Evolutionary conservation across 495 filamentous ascomycete species (phyloP), one percentile per base, ranked within the genome.

Genomic region (Neurospora cerealis): DNA sequence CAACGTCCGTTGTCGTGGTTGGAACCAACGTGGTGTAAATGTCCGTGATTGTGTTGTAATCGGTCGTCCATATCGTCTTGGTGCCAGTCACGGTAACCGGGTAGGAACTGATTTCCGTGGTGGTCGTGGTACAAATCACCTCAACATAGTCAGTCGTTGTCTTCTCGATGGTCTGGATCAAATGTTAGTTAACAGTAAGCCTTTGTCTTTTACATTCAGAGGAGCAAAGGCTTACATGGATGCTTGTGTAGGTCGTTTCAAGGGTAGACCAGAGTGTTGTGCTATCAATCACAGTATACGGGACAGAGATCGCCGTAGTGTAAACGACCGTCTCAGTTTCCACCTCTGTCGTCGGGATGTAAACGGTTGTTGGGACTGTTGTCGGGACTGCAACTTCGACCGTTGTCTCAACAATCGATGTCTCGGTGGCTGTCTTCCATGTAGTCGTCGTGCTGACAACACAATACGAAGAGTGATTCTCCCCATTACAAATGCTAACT

Each of bases 11-110:
- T 1, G 75, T 78, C 8, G 79, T 78, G 44, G 73, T 78, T 21
- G 79, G 77, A 60, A 73, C 72, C 24, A 76, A 78, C 32, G 80
- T 77, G 10, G 78, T 81, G n/a, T 76, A 80, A 66, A 76, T 81
- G 15, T 80, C 75, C 24, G 76, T 77, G 19, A 76, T 42, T 40
- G 75, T 72, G 11, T 72, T 72, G 32, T 73, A 74, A 54, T 73
- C 38, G 32, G 77, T 77, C 38, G 74, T 74, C 40, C 69, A 80
- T 37, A 77, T 74, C 13, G 81, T 83, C 15, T 75, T 78, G 69
- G 75, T 76, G 66, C 78, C 71, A n/a, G 72, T 79, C 4, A 77
- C 74, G 0, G 81, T 82, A 10, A 74, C 54, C 0, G 72, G 69
- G 40, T 75, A 77, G 74, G 60, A 75, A 73, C 69, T 72, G 13